These are phyloP conservation scores for slime mould (Dictyostelium discoideum) DNA, from an alignment of 78 protist genomes.

Conservation along the genomic window DNA sequence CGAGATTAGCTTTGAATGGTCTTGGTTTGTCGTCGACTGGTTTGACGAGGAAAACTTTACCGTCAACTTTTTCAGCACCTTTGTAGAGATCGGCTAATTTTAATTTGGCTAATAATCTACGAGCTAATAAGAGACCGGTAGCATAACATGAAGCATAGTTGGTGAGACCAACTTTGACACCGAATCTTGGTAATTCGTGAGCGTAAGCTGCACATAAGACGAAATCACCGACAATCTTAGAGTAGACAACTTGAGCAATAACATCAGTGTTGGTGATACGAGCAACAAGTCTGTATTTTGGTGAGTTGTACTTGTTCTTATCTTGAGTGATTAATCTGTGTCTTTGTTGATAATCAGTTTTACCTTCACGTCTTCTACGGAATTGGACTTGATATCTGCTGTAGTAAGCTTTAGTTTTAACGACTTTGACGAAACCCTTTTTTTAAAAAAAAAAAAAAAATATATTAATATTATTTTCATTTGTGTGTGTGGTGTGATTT, in stretches of 20 bases:
- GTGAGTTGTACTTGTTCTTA: slow-evolving; percentile 98
- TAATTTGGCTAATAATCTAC: slow-evolving; percentile 95
- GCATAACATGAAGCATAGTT: slow-evolving; percentile 99
- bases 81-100: slow-evolving; percentile 90
- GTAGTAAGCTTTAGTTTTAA: slow-evolving; percentile 97
- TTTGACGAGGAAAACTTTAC: slow-evolving; percentile 86
- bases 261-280: slow-evolving; percentile 97
- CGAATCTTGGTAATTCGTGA: slow-evolving; percentile 96
- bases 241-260: slow-evolving; percentile 95
- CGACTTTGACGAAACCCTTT: slow-evolving; percentile 95
- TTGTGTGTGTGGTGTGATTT: too few relatives aligned
- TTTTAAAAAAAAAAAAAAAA: neutral
- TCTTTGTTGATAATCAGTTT: slow-evolving; percentile 99
- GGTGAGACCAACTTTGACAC: slow-evolving; percentile 96
- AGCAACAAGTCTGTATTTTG: slow-evolving; percentile 98
- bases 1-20: slow-evolving; percentile 98
- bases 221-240: slow-evolving; percentile 96
- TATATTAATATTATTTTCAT: neutral
- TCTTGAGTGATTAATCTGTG: slow-evolving; percentile 93
- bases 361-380: slow-evolving; percentile 96
- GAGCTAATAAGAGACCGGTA: slow-evolving; percentile 98
- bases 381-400: slow-evolving; percentile 97
- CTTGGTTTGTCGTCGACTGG: slow-evolving; percentile 85
- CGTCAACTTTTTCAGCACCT: slow-evolving; percentile 89
- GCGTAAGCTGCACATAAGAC: slow-evolving; percentile 95